These are phyloP conservation scores for bread wheat (Triticum aestivum) DNA, from an alignment of 176 grass and related monocot species.

Conservation along the genomic window IWGSC_CS_RefSeq_v2.1 NC_057800.1:65811637-65812136, in stretches of 20 bases:
- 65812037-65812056: background rate
- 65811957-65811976: background rate
- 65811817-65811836: background rate
- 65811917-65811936: constrained; percentile 15
- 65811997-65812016: too few species aligned
- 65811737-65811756: background rate
- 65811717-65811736: background rate
- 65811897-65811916: background rate
- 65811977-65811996: constrained; percentile 28
- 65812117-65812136: background rate
- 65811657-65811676: background rate
- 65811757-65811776: background rate
- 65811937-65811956: rapidly evolving
- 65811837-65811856: background rate
- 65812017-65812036: background rate
- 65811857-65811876: background rate
- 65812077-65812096: background rate
- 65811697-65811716: constrained; percentile 25
- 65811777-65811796: background rate
- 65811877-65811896: background rate
- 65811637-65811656: background rate
- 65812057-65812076: constrained; percentile 6
- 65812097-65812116: background rate
- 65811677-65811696: constrained; percentile 30
- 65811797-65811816: background rate